Evolutionary conservation across 129 eudicot genomes (phyloP), one percentile per base, ranked within the genome.

Genomic region (Flaveria linearis): DNA sequence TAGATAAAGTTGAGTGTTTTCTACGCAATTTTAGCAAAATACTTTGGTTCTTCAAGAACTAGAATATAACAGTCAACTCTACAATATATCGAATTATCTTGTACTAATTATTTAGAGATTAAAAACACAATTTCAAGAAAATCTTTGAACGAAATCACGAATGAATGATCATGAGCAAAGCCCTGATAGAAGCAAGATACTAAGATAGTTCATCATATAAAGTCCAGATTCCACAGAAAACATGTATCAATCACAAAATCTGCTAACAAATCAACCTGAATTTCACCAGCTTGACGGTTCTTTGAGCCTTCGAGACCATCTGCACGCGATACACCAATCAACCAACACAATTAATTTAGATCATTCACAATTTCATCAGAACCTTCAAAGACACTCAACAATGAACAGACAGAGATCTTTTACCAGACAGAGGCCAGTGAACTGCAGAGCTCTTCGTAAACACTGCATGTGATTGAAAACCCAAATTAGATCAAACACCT

Each of bases 351-450:
- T 73, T 18, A 80, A 43, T 18, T 73, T 66, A 9, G 39, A 62
- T 4, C 18, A 50, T 39, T 14, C 17, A 36, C 17, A 67, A 58
- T 78, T 55, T 26, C 16, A 66, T 68, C 77, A 62, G 45, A 62
- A 69, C 42, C 61, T 69, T 69, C 55, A 76, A 72, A 25, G 80
- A 78, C 71, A 56, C 61, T 73, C 76, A 85, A 53, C 28, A 76
- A 67, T 3, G 75, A 79, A 68, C 71, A 69, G 53, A 74, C 68
- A 79, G 28, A 39, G 18, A 39, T 17, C 73, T 82, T 86, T 68
- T 88, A 74, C 83, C 87, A 62, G 91, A 77, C 68, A 82, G 26
- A 17, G 80, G 88, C 97, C 91, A 84, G 25, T 80, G 77, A 26
- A 41, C 77, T 22, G 85, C 88, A 9, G 89, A 82, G 36, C 67